phyloP scores from a whole-genome alignment of 352 stramenopile species.

The Globisporangium acanthophoron region DNA sequence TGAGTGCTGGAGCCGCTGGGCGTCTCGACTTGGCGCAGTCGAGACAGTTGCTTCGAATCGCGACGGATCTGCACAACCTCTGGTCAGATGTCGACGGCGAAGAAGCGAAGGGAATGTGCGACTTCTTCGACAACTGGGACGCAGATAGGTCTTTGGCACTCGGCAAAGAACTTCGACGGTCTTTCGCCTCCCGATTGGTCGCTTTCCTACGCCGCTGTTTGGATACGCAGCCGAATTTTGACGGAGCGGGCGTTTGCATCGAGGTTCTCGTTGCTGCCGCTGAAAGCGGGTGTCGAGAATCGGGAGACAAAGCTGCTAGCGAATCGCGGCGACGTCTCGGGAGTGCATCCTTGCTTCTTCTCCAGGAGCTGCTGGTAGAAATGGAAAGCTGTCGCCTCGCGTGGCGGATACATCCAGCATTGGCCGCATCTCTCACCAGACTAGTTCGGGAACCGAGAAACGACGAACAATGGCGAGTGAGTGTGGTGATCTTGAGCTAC shows the following conservation, averaged over 20 bases:
- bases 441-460: constrained; percentile 29
- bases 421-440: constrained; percentile 30
- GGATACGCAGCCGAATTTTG: background rate
- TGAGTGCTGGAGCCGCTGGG: constrained; percentile 10
- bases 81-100: constrained; percentile 4
- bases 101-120: background rate
- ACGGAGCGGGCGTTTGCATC: constrained; percentile 21
- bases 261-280: constrained; percentile 27
- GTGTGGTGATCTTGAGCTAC: constrained; percentile 35
- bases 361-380: constrained; percentile 41
- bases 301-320: background rate
- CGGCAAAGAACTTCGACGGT: background rate
- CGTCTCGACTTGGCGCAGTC: background rate
- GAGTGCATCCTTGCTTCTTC: constrained; percentile 13
- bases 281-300: background rate
- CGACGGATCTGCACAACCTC: constrained; percentile 7
- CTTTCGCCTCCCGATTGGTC: constrained; percentile 6
- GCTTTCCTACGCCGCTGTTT: background rate
- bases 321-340: constrained; percentile 1
- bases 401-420: constrained; percentile 28
- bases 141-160: no score
- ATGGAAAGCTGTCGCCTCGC: constrained; percentile 8
- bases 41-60: background rate
- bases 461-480: constrained; percentile 32
- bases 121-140: background rate